Conservation (phyloP, 768 basidiomycete genomes). For the Hygrocybe punicea region DNA sequence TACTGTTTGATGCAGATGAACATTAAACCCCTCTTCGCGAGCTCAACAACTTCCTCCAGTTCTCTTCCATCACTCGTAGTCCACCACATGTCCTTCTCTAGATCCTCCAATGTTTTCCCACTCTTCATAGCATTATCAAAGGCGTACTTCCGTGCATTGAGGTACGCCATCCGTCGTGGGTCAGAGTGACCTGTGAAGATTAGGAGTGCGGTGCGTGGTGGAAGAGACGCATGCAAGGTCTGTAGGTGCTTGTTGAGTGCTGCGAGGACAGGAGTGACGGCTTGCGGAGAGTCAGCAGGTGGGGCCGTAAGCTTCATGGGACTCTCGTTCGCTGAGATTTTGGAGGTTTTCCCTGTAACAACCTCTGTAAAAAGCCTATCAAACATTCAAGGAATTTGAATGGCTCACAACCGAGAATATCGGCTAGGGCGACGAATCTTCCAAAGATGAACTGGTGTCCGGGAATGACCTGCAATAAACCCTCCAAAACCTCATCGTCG, state of each 20-base stretch:
- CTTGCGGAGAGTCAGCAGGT: slow-evolving; percentile 34
- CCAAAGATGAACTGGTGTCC: slow-evolving; percentile 82
- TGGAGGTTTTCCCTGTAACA: slow-evolving; percentile 59
- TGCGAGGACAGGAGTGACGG: slow-evolving; percentile 38
- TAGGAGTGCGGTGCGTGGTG: slow-evolving; percentile 75
- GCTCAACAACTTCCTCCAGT: slow-evolving; percentile 75
- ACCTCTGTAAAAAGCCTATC: neutral
- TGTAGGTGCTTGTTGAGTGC: slow-evolving; percentile 60
- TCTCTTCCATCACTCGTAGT: slow-evolving; percentile 69
- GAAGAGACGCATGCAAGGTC: slow-evolving; percentile 63
- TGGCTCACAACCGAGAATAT: slow-evolving; percentile 72
- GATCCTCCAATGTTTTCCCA: slow-evolving; percentile 55
- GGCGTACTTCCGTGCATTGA: slow-evolving; percentile 64
- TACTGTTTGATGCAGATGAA: slow-evolving; percentile 39
- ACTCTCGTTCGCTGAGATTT: slow-evolving; percentile 40
- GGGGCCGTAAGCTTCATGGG: slow-evolving; percentile 22
- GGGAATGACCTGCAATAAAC: slow-evolving; percentile 53
- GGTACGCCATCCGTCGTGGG: slow-evolving; percentile 71
- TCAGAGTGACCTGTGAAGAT: slow-evolving; percentile 89
- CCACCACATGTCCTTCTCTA: slow-evolving; percentile 64
- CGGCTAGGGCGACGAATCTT: slow-evolving; percentile 78
- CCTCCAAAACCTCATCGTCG: slow-evolving; percentile 78
- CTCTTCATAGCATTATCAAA: slow-evolving; percentile 66
- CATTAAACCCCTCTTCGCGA: slow-evolving; percentile 76
- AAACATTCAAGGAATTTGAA: slow-evolving; percentile 1